These are phyloP conservation scores for Floccularia luteovirens DNA, from an alignment of 768 basidiomycete species.

Conservation along the genomic window DNA sequence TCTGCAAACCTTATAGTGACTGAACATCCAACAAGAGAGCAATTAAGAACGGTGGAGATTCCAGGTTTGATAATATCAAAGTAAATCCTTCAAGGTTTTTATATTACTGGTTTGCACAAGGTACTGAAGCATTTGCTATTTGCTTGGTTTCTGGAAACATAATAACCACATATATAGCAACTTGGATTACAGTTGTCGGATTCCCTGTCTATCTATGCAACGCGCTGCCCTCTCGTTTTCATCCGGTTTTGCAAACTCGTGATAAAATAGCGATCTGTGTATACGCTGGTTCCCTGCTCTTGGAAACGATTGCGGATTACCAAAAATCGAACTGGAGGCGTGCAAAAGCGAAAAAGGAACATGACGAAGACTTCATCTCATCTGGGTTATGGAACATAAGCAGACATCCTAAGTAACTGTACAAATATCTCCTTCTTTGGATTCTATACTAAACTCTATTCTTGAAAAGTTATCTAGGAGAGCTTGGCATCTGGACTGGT, in stretches of 20 bases:
- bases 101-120: slow-evolving; percentile 55
- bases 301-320: slow-evolving; percentile 56
- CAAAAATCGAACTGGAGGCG: slow-evolving; percentile 61
- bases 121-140: slow-evolving; percentile 18
- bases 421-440: neutral
- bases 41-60: slow-evolving; percentile 52
- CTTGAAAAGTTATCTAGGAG: slow-evolving; percentile 66
- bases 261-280: slow-evolving; percentile 50
- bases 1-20: neutral
- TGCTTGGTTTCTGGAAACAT: neutral
- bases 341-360: slow-evolving; percentile 51
- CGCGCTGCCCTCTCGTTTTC: slow-evolving; percentile 36
- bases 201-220: slow-evolving; percentile 66
- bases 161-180: slow-evolving; percentile 24
- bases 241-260: slow-evolving; percentile 41
- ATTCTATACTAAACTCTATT: neutral
- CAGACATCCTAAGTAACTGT: slow-evolving; percentile 62
- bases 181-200: slow-evolving; percentile 63
- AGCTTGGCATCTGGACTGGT: slow-evolving; percentile 63
- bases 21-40: slow-evolving; percentile 17
- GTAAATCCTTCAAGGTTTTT: slow-evolving; percentile 35
- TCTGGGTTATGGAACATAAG: slow-evolving; percentile 60
- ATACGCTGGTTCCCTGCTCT: slow-evolving; percentile 47
- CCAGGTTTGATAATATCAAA: slow-evolving; percentile 55
- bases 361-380: slow-evolving; percentile 65